Percentiles rank a stretch among this genome's conserved stretches.
Conservation (phyloP, 108 stramenopile species). For the Cyclostephanos invisitatus region DNA sequence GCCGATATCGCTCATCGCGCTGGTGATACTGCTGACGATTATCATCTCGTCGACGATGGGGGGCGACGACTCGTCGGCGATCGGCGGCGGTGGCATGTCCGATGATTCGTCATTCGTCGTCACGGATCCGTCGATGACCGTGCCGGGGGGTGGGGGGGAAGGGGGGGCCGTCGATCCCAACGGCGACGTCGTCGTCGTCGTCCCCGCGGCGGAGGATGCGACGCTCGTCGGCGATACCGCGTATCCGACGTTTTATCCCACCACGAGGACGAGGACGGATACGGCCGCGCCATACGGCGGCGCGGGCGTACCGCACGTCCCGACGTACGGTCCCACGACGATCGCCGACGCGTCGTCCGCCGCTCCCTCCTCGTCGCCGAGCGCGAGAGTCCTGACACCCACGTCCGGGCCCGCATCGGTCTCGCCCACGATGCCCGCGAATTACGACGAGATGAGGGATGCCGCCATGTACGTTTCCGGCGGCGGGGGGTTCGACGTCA, state of each 20-base stretch:
- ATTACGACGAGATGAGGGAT: conserved; percentile 46
- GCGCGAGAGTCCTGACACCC: not conserved
- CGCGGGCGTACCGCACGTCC: too few species aligned
- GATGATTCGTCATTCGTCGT: not conserved
- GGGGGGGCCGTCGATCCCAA: not conserved
- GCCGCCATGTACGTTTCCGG: conserved; percentile 44
- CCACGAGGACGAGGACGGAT: too few species aligned
- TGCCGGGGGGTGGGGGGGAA: too few species aligned
- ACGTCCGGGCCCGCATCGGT: conserved; percentile 16
- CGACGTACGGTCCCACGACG: too few species aligned
- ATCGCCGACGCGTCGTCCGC: too few species aligned
- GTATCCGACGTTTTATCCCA: not conserved
- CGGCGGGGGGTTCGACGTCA: conserved; percentile 14
- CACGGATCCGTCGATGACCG: not conserved
- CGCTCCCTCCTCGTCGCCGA: not conserved
- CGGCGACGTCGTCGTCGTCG: not conserved
- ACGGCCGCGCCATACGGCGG: too few species aligned
- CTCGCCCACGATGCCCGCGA: conserved; percentile 31
- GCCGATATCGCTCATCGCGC: conserved; percentile 18
- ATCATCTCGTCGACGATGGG: conserved; percentile 26
- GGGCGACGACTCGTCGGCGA: too few species aligned
- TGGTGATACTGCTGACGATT: conserved; percentile 25
- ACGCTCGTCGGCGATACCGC: not conserved
- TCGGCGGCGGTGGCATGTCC: not conserved
- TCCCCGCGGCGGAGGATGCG: too few species aligned